A percentile compares a stretch with the other conserved stretches of the same genome.
phyloP scores from a whole-genome alignment of 495 filamentous ascomycete genomes.

The Echria macrotheca region DNA sequence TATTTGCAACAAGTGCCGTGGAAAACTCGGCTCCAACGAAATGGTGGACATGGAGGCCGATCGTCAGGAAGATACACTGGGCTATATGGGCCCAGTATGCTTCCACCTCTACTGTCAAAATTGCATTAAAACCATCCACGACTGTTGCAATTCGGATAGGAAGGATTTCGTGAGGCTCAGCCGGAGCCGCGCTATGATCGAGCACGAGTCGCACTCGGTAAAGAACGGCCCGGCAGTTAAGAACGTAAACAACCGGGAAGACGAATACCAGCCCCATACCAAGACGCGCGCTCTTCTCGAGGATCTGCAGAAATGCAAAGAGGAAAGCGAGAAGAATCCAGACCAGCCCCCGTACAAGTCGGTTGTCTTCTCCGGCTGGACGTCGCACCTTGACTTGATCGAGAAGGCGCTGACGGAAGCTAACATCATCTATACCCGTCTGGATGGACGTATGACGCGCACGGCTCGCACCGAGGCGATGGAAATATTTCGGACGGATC shows the following conservation, averaged over 20 bases:
- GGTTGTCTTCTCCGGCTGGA: conserved; percentile 93
- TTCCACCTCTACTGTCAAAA: conserved; percentile 72
- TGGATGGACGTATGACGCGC: conserved; percentile 84
- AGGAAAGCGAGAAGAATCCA: conserved; percentile 52
- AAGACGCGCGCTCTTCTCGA: conserved; percentile 78
- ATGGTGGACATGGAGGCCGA: conserved; percentile 48
- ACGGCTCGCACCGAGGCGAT: conserved; percentile 65
- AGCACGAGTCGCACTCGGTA: conserved; percentile 45
- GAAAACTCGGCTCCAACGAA: conserved; percentile 52
- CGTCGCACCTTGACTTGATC: conserved; percentile 87
- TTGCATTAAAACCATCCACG: conserved; percentile 47
- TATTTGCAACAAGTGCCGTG: conserved; percentile 60
- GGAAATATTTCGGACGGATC: conserved; percentile 68
- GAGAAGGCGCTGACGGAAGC: conserved; percentile 71
- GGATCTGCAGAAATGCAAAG: conserved; percentile 54
- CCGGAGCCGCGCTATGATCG: conserved; percentile 54
- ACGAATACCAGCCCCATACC: conserved; percentile 80
- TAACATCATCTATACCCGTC: conserved; percentile 63
- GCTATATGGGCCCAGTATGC: conserved; percentile 66
- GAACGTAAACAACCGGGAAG: conserved; percentile 46
- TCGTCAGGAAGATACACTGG: conserved; percentile 57
- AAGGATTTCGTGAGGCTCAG: conserved; percentile 60
- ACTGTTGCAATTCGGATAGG: conserved; percentile 28
- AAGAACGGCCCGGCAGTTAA: conserved; percentile 34
- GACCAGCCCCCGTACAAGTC: conserved; percentile 70